Evolutionary conservation across 2,329 filamentous ascomycete species (phyloP).

Genomic region (Penicillium brasilianum): DNA sequence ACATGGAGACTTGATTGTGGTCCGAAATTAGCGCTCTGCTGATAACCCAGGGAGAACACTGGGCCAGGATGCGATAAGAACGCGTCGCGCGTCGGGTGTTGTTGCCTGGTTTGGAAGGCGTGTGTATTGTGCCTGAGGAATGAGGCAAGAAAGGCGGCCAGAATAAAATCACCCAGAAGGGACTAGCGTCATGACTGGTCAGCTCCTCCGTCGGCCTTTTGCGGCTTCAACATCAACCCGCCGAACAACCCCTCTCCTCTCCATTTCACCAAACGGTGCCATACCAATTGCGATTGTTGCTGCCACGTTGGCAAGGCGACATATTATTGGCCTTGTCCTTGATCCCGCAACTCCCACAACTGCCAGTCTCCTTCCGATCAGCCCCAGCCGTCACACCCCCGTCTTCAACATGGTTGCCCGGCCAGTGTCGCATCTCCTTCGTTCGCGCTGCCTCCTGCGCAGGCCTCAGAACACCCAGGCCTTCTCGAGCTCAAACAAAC

Average conservation of each 20-base stretch:
- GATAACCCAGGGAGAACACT: slow-evolving; percentile 9
- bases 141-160: slow-evolving; percentile 35
- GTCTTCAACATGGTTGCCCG: slow-evolving; percentile 47
- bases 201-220: slow-evolving; percentile 43
- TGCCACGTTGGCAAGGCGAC: slow-evolving; percentile 23
- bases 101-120: slow-evolving; percentile 32
- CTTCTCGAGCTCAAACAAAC: slow-evolving; percentile 49
- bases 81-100: slow-evolving; percentile 39
- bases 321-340: slow-evolving; percentile 15
- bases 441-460: slow-evolving; percentile 47
- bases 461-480: slow-evolving; percentile 42
- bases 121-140: slow-evolving; percentile 22
- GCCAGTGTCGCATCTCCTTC: slow-evolving; percentile 45
- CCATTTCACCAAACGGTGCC: slow-evolving; percentile 29
- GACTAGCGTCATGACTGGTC: slow-evolving; percentile 38
- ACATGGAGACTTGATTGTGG: slow-evolving; percentile 18
- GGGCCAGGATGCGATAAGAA: slow-evolving; percentile 28
- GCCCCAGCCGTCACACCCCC: slow-evolving; percentile 22
- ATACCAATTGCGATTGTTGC: slow-evolving; percentile 35
- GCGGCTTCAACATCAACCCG: slow-evolving; percentile 46
- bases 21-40: slow-evolving; percentile 23
- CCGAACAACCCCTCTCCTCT: slow-evolving; percentile 38
- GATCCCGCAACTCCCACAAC: slow-evolving; percentile 7
- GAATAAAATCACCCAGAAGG: slow-evolving; percentile 30
- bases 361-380: slow-evolving; percentile 15